Conservation (phyloP, 163 green algal species). For the Volvox carteri region DNA sequence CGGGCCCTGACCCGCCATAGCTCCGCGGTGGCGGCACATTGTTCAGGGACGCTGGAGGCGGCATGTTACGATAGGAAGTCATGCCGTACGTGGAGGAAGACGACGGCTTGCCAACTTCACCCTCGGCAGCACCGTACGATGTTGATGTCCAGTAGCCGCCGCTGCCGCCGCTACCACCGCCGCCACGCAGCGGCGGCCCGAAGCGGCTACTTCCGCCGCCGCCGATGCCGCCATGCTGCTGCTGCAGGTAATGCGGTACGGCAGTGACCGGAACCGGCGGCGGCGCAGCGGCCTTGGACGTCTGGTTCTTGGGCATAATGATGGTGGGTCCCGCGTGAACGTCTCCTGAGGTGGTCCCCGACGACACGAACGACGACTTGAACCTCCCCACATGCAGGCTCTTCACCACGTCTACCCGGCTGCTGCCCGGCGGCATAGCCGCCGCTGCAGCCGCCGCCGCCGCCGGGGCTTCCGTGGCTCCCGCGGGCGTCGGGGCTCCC, state of each 20-base stretch:
- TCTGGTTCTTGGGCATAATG: conserved; percentile 75
- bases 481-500: not conserved
- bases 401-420: conserved; percentile 47
- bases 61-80: conserved; percentile 43
- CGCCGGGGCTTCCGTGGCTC: conserved; percentile 20
- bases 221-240: not conserved
- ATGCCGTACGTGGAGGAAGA: conserved; percentile 35
- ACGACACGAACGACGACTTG: conserved; percentile 81
- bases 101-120: not conserved
- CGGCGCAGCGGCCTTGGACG: conserved; percentile 58
- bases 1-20: conserved; percentile 17
- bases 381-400: conserved; percentile 63
- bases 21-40: conserved; percentile 27
- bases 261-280: conserved; percentile 80
- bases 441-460: conserved; percentile 13
- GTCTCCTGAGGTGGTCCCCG: conserved; percentile 75
- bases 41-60: conserved; percentile 47
- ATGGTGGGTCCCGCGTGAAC: conserved; percentile 72
- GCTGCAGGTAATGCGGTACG: conserved; percentile 76
- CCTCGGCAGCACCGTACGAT: not conserved
- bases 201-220: conserved; percentile 38
- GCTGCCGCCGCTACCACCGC: no score
- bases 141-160: not conserved
- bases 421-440: not conserved
- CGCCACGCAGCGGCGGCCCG: conserved; percentile 17